These are phyloP conservation scores for Oenanthe javanica DNA, from an alignment of 140 eudicot genomes.

Conservation along the genomic window DNA sequence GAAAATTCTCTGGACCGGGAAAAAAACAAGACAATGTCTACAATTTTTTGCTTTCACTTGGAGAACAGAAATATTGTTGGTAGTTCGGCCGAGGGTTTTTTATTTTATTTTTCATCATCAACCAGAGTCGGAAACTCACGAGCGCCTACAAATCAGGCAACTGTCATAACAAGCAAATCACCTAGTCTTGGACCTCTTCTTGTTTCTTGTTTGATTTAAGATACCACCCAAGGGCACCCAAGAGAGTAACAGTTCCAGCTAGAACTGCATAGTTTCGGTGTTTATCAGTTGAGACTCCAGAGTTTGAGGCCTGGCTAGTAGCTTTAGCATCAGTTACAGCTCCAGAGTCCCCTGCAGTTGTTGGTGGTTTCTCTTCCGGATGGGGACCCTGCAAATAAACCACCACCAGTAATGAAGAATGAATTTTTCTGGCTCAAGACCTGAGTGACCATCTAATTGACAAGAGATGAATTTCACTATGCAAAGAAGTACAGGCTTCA, in stretches of 20 bases:
- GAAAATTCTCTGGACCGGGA: neutral
- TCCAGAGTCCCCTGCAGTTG: constrained; percentile 38
- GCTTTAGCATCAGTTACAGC: constrained; percentile 59
- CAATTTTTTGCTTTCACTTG: neutral
- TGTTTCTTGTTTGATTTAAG: constrained; percentile 39
- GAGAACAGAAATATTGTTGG: neutral
- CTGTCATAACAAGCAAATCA: neutral
- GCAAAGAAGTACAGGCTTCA: neutral
- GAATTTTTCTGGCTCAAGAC: neutral
- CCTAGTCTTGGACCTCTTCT: constrained; percentile 38
- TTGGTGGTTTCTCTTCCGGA: constrained; percentile 51
- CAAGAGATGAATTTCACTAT: neutral
- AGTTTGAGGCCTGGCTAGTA: constrained; percentile 36
- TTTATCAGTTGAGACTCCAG: constrained; percentile 62
- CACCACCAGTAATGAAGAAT: neutral
- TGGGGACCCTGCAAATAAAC: constrained; percentile 53
- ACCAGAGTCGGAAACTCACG: neutral
- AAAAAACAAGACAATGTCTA: neutral
- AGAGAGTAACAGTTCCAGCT: constrained; percentile 53
- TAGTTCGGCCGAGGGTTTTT: neutral
- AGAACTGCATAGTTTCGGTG: constrained; percentile 76
- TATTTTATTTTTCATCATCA: neutral
- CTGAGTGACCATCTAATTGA: neutral
- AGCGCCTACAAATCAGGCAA: neutral
- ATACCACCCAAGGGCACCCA: constrained; percentile 70